Evolutionary conservation across 768 basidiomycete species (phyloP).

Genomic region (Chiua virens): DNA sequence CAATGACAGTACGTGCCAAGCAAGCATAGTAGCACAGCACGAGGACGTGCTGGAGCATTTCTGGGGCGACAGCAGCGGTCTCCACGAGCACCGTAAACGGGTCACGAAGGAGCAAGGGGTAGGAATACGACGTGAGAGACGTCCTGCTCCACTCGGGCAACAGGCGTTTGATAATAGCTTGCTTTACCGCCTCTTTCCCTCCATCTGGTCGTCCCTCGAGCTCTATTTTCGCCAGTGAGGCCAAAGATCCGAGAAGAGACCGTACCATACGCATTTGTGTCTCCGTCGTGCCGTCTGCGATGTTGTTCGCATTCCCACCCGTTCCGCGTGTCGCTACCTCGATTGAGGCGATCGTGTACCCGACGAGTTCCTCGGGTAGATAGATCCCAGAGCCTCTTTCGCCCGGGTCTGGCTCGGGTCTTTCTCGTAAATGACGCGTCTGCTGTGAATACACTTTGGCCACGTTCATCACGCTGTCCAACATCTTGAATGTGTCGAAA

Average conservation of each 20-base stretch:
- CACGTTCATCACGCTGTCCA: conserved; percentile 81
- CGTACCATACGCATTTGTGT: conserved; percentile 75
- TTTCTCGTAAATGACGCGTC: conserved; percentile 76
- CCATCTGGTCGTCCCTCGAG: conserved; percentile 73
- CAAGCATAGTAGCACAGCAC: conserved; percentile 88
- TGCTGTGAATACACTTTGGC: conserved; percentile 82
- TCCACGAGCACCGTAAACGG: conserved; percentile 90
- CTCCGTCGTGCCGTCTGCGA: conserved; percentile 70
- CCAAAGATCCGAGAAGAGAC: conserved; percentile 69
- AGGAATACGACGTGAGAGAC: conserved; percentile 78
- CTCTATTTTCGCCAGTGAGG: conserved; percentile 62
- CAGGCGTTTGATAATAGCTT: conserved; percentile 85
- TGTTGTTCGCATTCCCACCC: conserved; percentile 40
- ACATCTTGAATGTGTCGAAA: conserved; percentile 71
- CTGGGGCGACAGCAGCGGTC: conserved; percentile 85
- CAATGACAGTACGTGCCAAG: conserved; percentile 82
- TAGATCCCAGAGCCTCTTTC: conserved; percentile 87
- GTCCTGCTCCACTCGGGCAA: conserved; percentile 91
- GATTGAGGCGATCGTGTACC: conserved; percentile 80
- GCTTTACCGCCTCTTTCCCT: conserved; percentile 73
- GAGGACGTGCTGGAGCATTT: conserved; percentile 87
- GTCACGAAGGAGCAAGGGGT: conserved; percentile 84
- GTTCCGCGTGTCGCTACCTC: conserved; percentile 81
- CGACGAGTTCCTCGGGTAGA: conserved; percentile 87
- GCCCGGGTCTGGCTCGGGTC: conserved; percentile 65